These are phyloP conservation scores for Nitzschia sp. DNA, from an alignment of 108 stramenopile species.

Conservation along the genomic window DNA sequence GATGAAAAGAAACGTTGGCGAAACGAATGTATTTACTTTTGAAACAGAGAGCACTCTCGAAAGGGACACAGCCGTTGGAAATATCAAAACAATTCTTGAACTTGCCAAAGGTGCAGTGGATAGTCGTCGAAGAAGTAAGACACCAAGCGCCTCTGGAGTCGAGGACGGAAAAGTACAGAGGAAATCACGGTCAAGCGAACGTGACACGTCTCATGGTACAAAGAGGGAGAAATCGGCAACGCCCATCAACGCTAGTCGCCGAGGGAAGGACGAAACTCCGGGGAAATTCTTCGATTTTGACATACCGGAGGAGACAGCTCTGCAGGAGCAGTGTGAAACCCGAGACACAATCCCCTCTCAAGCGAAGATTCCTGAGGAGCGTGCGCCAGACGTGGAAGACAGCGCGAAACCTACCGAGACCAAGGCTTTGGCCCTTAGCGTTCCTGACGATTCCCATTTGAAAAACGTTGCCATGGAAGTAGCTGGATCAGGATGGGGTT, in stretches of 20 bases:
- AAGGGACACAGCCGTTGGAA: constrained; percentile 22
- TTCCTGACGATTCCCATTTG: background rate
- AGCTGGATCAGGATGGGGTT: constrained; percentile 5
- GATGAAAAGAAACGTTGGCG: constrained; percentile 13
- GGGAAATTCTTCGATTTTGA: constrained; percentile 15
- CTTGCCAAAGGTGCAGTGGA: constrained; percentile 7
- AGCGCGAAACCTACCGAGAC: background rate
- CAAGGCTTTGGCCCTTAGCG: background rate
- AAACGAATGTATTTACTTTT: constrained; percentile 31
- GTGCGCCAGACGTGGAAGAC: background rate
- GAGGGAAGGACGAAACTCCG: background rate
- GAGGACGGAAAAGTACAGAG: background rate
- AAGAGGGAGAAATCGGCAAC: background rate
- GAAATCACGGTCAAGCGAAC: background rate
- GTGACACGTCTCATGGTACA: background rate
- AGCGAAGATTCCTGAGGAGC: background rate
- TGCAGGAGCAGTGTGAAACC: background rate
- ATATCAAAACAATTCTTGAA: constrained; percentile 27
- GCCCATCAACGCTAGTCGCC: background rate
- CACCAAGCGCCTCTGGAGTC: background rate
- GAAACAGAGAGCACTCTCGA: constrained; percentile 28
- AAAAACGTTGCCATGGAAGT: constrained; percentile 2
- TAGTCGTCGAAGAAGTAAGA: background rate
- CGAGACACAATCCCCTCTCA: background rate
- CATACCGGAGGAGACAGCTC: constrained; percentile 7